Evolutionary conservation across 2,329 filamentous ascomycete species (phyloP).

Genomic region (Pseudocercospora musae): DNA sequence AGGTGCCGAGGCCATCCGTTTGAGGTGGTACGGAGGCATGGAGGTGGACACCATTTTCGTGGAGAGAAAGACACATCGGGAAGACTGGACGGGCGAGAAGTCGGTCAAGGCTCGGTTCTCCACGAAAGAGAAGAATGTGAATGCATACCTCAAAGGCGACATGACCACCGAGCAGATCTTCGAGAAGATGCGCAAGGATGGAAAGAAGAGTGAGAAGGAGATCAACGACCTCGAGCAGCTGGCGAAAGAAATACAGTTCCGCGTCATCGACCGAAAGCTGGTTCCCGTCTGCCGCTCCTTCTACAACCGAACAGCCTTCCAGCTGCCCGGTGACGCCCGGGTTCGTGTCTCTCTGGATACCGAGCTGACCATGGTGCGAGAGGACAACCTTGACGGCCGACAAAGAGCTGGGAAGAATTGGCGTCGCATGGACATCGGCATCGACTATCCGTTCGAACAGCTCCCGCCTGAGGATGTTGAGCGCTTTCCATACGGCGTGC

Average conservation of each 20-base stretch:
- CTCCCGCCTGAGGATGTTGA: constrained; percentile 80
- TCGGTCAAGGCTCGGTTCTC: constrained; percentile 96
- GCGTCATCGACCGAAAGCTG: constrained; percentile 80
- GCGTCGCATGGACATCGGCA: constrained; percentile 94
- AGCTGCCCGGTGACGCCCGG: constrained; percentile 90
- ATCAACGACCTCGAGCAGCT: constrained; percentile 89
- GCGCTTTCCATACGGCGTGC: constrained; percentile 89
- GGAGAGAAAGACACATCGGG: constrained; percentile 94
- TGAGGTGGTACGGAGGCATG: constrained; percentile 98
- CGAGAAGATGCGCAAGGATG: constrained; percentile 91
- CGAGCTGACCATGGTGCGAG: constrained; percentile 88
- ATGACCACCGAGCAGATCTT: constrained; percentile 86
- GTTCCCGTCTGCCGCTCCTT: constrained; percentile 90
- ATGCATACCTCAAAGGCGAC: constrained; percentile 80
- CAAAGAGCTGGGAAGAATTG: constrained; percentile 80
- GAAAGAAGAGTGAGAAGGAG: constrained; percentile 87
- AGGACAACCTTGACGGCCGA: constrained; percentile 87
- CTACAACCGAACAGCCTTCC: constrained; percentile 97
- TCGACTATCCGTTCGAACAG: constrained; percentile 91
- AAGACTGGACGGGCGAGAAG: constrained; percentile 99
- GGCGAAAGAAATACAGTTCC: constrained; percentile 90
- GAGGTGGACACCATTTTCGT: constrained; percentile 92
- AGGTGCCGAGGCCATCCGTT: constrained; percentile 90
- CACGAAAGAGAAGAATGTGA: constrained; percentile 96
- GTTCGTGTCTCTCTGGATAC: constrained; percentile 97